Evolutionary conservation across 2,329 filamentous ascomycete species (phyloP).

Genomic region (Penicillium expansum): DNA sequence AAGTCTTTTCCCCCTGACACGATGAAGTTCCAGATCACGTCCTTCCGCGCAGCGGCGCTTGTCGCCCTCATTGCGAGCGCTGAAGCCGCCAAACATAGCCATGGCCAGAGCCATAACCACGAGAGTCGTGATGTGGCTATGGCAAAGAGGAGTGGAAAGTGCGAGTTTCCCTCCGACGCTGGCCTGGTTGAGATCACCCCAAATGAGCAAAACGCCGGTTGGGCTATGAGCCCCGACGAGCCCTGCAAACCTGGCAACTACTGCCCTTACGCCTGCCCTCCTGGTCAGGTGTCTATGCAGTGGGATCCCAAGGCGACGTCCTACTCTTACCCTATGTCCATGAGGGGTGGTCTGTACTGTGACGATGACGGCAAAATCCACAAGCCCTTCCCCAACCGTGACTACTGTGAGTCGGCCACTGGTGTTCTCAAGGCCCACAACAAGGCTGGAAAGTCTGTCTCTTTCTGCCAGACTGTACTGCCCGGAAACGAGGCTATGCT

Average conservation of each 20-base stretch:
- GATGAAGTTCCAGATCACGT: conserved; percentile 38
- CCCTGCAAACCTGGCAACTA: conserved; percentile 64
- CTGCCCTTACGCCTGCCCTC: conserved; percentile 73
- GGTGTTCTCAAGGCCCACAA: conserved; percentile 66
- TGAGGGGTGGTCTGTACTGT: conserved; percentile 74
- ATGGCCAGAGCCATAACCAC: conserved; percentile 32
- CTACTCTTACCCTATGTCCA: conserved; percentile 68
- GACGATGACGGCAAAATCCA: conserved; percentile 62
- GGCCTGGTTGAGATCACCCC: conserved; percentile 69
- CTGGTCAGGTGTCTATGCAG: conserved; percentile 74
- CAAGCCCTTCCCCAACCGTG: conserved; percentile 66
- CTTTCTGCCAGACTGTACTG: conserved; percentile 76
- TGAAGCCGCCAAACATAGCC: conserved; percentile 37
- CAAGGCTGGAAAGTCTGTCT: conserved; percentile 59
- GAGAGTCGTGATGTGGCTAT: conserved; percentile 33
- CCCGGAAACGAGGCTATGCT: conserved; percentile 80
- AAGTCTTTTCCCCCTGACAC: conserved; percentile 11
- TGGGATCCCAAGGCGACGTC: conserved; percentile 68
- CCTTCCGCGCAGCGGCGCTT: conserved; percentile 35
- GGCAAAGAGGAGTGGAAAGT: conserved; percentile 57
- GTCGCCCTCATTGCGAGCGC: conserved; percentile 38
- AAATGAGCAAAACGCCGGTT: conserved; percentile 64
- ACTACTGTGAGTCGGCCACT: conserved; percentile 68
- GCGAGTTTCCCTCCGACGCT: conserved; percentile 64
- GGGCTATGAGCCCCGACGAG: conserved; percentile 76